These are phyloP conservation scores for Laguncularia racemosa DNA, from an alignment of 345 rosid species.

Conservation along the genomic window DNA sequence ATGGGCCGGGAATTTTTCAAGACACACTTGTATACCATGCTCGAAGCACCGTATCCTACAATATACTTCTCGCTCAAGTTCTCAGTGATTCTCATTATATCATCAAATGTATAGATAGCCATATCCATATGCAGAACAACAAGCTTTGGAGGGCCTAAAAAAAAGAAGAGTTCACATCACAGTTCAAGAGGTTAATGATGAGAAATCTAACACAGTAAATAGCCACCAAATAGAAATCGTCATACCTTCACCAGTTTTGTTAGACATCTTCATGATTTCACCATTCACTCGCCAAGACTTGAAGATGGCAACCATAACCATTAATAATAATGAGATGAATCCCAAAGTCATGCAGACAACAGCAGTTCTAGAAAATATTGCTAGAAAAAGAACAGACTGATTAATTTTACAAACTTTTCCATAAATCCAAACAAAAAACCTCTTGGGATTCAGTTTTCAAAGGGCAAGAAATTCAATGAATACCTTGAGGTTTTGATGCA, in stretches of 20 bases:
- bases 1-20: conserved; percentile 80
- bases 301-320: conserved; percentile 42
- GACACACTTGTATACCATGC: conserved; percentile 80
- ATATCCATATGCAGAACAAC: conserved; percentile 94
- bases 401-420: neutral
- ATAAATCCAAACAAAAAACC: neutral
- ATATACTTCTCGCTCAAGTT: conserved; percentile 67
- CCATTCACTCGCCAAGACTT: conserved; percentile 48
- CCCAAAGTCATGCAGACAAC: conserved; percentile 62
- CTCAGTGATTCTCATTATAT: conserved; percentile 81
- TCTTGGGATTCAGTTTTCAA: neutral
- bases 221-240: neutral
- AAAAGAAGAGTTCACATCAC: neutral
- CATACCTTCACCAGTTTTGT: conserved; percentile 36
- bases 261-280: conserved; percentile 15
- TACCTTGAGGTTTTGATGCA: conserved; percentile 50
- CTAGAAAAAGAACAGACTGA: conserved; percentile 10
- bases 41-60: conserved; percentile 84
- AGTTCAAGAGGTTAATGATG: neutral
- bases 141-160: conserved; percentile 66
- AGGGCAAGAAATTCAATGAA: neutral
- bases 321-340: conserved; percentile 33
- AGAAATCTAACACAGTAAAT: neutral
- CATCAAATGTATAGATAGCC: conserved; percentile 86
- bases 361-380: conserved; percentile 48